Base-by-base conservation (phyloP, 495 filamentous ascomycete genomes). In the Poronia punctata region DNA sequence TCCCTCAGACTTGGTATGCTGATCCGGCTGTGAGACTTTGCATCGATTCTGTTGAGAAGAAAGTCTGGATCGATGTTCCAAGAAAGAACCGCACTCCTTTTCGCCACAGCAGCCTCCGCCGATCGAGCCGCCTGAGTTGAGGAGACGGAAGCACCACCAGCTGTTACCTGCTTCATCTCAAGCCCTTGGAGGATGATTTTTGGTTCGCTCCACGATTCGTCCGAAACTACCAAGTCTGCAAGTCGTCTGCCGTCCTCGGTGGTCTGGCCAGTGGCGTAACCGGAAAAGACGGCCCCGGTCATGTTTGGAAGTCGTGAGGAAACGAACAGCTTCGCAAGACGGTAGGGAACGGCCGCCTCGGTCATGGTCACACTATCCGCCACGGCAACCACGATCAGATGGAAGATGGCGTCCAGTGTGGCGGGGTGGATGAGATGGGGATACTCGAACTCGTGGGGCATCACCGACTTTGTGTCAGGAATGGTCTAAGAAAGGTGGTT, bases 381-480 rank as follows among this genome's bases (percentile, higher is more conserved):
- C 2, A 41, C 27, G 7, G 38, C 26, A 11, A 22, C 38, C 12
- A 46, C 17, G 7, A 33, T 22, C 14, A 41, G 19, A 12, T 51
- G 48, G 12, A 43, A 35, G 2, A 46, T 31, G 29, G 31, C 20
- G 30, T 66, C 63, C 1, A 70, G 46, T 11, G 60, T 66, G 8
- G 57, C 50, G 3, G 67, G 67, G 42, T 70, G 65, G 4, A 70
- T 53, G 7, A 66, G 8, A 42, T 64, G 64, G 0, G 53, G 44
- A 20, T 52, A 51, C 36, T 65, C 53, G 38, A 58, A 61, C 10
- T 60, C 38, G n/a, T 30, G 42, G 1, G 69, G 68, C 69, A 73
- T 71, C 14, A 47, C 44, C 4, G 46, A 46, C 22, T 47, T 54
- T 0, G 61, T 67, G 38, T 72, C 59, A 3, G 67, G 66, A 26